A percentile compares a stretch with the other conserved stretches of the same genome.
These are phyloP conservation scores for Nakazawaea peltata DNA, from an alignment of 805 yeast genomes.

Conservation along the genomic window DNA sequence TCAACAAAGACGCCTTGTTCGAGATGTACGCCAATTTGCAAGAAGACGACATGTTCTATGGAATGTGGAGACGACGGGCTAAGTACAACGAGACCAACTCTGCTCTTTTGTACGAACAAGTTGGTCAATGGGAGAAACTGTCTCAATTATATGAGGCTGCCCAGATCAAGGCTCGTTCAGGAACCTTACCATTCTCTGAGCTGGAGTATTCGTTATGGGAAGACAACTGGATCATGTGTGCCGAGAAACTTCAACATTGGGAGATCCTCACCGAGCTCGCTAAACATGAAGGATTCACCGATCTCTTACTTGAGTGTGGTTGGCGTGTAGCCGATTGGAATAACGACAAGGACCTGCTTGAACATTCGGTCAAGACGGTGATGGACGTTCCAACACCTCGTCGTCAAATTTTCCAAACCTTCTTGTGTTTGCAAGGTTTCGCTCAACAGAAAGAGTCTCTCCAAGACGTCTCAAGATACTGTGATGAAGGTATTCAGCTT, in stretches of 20 bases:
- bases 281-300: constrained; percentile 96
- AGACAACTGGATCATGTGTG: constrained; percentile 96
- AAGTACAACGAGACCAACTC: constrained; percentile 89
- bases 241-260: constrained; percentile 97
- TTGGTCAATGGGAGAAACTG: constrained; percentile 93
- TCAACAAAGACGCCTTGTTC: constrained; percentile 82
- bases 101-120: constrained; percentile 89
- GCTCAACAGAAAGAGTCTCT: constrained; percentile 85
- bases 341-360: constrained; percentile 88
- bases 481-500: constrained; percentile 95
- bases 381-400: constrained; percentile 99
- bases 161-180: constrained; percentile 92
- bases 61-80: constrained; percentile 95
- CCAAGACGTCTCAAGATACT: constrained; percentile 74
- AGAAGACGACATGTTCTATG: constrained; percentile 96
- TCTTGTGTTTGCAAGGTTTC: constrained; percentile 85
- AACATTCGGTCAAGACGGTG: constrained; percentile 88
- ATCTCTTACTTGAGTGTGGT: constrained; percentile 92
- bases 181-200: constrained; percentile 91
- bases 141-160: constrained; percentile 92
- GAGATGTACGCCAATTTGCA: constrained; percentile 84
- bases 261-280: constrained; percentile 94
- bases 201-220: constrained; percentile 96
- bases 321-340: constrained; percentile 99
- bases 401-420: constrained; percentile 91